Evolutionary conservation across 257 asterid genomes (phyloP).

Genomic region (Gentiana straminea): DNA sequence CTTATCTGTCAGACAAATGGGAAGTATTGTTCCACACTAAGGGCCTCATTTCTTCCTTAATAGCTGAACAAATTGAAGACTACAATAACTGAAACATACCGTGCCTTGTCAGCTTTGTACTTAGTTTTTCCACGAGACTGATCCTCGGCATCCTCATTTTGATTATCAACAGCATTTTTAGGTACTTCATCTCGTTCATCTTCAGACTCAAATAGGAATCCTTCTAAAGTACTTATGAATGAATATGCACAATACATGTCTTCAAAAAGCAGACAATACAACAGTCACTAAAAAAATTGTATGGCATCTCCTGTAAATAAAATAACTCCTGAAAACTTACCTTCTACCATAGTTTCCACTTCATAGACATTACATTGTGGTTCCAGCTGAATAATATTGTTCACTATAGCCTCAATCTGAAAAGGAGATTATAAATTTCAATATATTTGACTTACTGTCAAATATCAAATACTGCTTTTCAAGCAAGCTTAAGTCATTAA

Average conservation of each 20-base stretch:
- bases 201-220: slow-evolving; percentile 81
- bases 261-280: background rate
- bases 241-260: slow-evolving; percentile 11
- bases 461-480: background rate
- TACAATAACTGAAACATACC: too few relatives aligned
- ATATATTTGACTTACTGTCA: background rate
- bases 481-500: too few relatives aligned
- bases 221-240: slow-evolving; percentile 69
- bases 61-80: too few relatives aligned
- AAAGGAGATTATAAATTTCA: background rate
- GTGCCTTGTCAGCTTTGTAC: slow-evolving; percentile 44
- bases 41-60: too few relatives aligned
- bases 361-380: slow-evolving; percentile 63
- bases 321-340: slow-evolving; percentile 35
- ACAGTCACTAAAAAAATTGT: too few relatives aligned
- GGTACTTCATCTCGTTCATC: slow-evolving; percentile 59
- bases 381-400: slow-evolving; percentile 74
- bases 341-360: slow-evolving; percentile 93
- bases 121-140: slow-evolving; percentile 45
- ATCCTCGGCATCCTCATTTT: slow-evolving; percentile 44
- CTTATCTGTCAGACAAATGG: too few relatives aligned
- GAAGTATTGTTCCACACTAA: too few relatives aligned
- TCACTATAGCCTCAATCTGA: slow-evolving; percentile 89
- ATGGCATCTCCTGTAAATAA: background rate
- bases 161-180: slow-evolving; percentile 36